A percentile compares a stretch with the other conserved stretches of the same genome.
These are phyloP conservation scores for Podaxis mareebaensis DNA, from an alignment of 768 basidiomycete genomes.

Conservation along the genomic window DNA sequence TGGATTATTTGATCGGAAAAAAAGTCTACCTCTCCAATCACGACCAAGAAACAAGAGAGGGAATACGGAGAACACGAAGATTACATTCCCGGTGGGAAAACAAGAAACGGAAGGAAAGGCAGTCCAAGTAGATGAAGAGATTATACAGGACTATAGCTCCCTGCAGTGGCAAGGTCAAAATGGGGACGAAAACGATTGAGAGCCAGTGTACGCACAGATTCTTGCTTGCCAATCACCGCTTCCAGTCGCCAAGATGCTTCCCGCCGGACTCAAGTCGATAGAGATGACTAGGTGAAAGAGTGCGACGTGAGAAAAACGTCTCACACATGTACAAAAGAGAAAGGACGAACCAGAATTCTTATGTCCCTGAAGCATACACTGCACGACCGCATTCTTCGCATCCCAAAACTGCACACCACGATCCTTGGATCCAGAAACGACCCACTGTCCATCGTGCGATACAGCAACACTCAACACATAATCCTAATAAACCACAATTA, in stretches of 20 bases:
- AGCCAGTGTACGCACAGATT: slow-evolving; percentile 27
- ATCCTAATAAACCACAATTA: slow-evolving; percentile 43
- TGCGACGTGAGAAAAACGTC: background rate
- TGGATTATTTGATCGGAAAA: background rate
- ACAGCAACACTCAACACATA: slow-evolving; percentile 49
- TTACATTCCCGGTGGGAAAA: background rate
- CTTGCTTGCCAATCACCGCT: slow-evolving; percentile 36
- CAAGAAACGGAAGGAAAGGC: background rate
- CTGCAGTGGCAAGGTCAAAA: background rate
- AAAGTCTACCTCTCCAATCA: background rate
- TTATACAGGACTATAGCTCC: slow-evolving; percentile 17
- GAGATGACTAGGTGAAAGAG: slow-evolving; percentile 28
- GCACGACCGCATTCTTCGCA: slow-evolving; percentile 55
- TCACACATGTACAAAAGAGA: background rate
- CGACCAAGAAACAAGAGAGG: background rate
- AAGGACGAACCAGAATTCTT: slow-evolving; percentile 26
- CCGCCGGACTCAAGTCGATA: slow-evolving; percentile 33
- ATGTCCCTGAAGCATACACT: slow-evolving; percentile 70
- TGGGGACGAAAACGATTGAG: too few relatives aligned
- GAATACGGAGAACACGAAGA: background rate
- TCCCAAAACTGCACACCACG: slow-evolving; percentile 82
- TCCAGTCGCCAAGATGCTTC: slow-evolving; percentile 33
- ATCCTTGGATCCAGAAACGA: slow-evolving; percentile 81
- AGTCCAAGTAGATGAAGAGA: background rate
- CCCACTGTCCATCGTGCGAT: slow-evolving; percentile 78